Percentiles rank a stretch among this genome's conserved stretches.
These are phyloP conservation scores for Larix kaempferi DNA, from an alignment of 75 land plant species.

Conservation along the genomic window DNA sequence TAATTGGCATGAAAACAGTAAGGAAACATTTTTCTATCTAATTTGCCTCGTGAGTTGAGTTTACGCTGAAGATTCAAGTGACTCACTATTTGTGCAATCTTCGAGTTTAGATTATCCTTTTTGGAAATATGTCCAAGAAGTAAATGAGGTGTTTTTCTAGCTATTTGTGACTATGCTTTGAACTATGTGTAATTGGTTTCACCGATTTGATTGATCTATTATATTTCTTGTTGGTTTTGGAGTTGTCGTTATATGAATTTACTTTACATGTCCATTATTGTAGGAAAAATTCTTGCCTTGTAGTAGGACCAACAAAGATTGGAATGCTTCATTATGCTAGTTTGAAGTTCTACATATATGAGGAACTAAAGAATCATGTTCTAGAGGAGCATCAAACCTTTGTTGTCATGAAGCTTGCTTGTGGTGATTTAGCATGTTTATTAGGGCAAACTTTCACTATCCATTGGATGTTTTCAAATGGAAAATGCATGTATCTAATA, in stretches of 20 bases:
- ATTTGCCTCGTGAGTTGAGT: neutral
- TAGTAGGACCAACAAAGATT: slow-evolving; percentile 82
- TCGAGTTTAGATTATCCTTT: no score
- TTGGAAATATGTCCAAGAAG: no score
- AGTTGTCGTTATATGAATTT: neutral
- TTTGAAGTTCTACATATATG: slow-evolving; percentile 91
- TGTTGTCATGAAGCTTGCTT: slow-evolving; percentile 68
- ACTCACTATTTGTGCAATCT: no score
- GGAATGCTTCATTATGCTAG: slow-evolving; percentile 98
- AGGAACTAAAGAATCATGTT: slow-evolving; percentile 71
- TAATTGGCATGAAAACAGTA: neutral
- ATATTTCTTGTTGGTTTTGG: neutral
- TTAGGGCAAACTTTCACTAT: slow-evolving; percentile 92
- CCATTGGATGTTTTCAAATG: slow-evolving; percentile 94
- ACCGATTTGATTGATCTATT: neutral
- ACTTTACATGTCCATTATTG: neutral
- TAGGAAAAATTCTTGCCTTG: neutral
- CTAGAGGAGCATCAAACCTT: slow-evolving; percentile 61
- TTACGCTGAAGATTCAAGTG: no score
- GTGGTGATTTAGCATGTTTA: slow-evolving; percentile 93
- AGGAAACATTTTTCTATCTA: neutral
- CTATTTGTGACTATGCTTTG: no score
- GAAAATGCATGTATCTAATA: slow-evolving; percentile 87
- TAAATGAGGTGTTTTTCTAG: neutral
- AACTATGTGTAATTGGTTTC: no score